A percentile compares a stretch with the other conserved stretches of the same genome.
Evolutionary conservation across 2,329 filamentous ascomycete species (phyloP).

Genomic region (Graphilbum sp.): DNA sequence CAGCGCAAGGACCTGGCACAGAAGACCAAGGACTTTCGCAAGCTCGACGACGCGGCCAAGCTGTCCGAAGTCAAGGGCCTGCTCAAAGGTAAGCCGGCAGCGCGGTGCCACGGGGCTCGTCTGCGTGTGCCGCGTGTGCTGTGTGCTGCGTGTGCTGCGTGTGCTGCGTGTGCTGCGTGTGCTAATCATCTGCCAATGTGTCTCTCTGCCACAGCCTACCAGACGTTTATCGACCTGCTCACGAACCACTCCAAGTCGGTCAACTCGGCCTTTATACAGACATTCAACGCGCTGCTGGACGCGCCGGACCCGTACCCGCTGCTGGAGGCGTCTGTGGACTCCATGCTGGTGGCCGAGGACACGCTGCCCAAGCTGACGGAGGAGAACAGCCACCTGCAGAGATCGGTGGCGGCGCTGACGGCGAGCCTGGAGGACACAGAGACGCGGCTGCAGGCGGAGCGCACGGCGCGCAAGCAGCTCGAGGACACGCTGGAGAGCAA

Average conservation of each 20-base stretch:
- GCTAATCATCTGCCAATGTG: neutral
- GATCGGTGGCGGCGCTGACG: constrained; percentile 58
- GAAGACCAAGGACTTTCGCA: constrained; percentile 96
- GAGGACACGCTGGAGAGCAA: constrained; percentile 63
- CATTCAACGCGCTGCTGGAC: constrained; percentile 87
- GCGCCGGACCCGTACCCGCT: constrained; percentile 92
- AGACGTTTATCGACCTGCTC: constrained; percentile 90
- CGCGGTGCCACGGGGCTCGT: too few species aligned
- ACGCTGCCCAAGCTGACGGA: constrained; percentile 76
- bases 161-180: too few species aligned
- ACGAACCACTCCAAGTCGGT: constrained; percentile 92
- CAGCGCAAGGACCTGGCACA: constrained; percentile 96
- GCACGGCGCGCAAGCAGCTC: constrained; percentile 52
- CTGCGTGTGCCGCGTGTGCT: too few species aligned
- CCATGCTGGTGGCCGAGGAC: constrained; percentile 80
- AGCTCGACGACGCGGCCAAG: constrained; percentile 78
- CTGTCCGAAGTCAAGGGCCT: constrained; percentile 76
- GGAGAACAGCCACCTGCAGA: constrained; percentile 79
- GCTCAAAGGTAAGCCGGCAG: constrained; percentile 50
- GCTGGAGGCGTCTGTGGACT: constrained; percentile 90
- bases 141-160: too few species aligned
- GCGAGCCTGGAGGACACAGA: constrained; percentile 73
- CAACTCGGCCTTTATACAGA: constrained; percentile 80
- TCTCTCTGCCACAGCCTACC: constrained; percentile 74
- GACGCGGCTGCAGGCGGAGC: constrained; percentile 61